A percentile compares a stretch with the other conserved stretches of the same genome.
Evolutionary conservation across 192 early-diverging fungal genomes (phyloP).

Genomic region (Coemansia sp.): DNA sequence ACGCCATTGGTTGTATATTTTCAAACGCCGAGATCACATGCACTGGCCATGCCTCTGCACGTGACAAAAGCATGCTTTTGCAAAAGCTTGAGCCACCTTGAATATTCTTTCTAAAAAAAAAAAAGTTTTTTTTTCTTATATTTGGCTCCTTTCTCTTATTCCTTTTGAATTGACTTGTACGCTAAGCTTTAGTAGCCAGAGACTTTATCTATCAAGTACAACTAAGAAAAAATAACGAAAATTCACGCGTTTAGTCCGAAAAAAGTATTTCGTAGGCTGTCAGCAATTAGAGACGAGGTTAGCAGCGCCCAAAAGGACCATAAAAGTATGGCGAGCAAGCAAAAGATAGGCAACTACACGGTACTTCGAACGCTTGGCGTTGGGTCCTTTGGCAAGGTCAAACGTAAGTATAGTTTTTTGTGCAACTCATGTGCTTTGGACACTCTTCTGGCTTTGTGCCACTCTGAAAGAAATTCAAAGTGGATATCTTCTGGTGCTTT

Average conservation of each 20-base stretch:
- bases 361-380: constrained; percentile 93
- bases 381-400: constrained; percentile 98
- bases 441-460: neutral
- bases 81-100: neutral
- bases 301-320: constrained; percentile 14
- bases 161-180: neutral
- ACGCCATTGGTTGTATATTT: constrained; percentile 4
- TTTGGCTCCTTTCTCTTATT: neutral
- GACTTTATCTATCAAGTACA: neutral
- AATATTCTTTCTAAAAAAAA: constrained; percentile 6
- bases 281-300: constrained; percentile 26
- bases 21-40: constrained; percentile 1
- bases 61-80: neutral
- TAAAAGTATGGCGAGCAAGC: constrained; percentile 42
- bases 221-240: constrained; percentile 13
- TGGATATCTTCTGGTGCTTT: too few relatives aligned
- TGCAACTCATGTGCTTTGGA: constrained; percentile 5
- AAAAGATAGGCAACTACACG: constrained; percentile 86
- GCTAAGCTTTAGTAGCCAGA: constrained; percentile 1
- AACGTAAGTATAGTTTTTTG: constrained; percentile 66
- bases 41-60: neutral
- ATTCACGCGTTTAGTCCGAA: constrained; percentile 49
- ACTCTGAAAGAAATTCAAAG: too few relatives aligned
- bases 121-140: neutral
- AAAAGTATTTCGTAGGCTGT: constrained; percentile 45